phyloP scores from a whole-genome alignment of 2,329 filamentous ascomycete species.

The Xenoacremonium recifei region DNA sequence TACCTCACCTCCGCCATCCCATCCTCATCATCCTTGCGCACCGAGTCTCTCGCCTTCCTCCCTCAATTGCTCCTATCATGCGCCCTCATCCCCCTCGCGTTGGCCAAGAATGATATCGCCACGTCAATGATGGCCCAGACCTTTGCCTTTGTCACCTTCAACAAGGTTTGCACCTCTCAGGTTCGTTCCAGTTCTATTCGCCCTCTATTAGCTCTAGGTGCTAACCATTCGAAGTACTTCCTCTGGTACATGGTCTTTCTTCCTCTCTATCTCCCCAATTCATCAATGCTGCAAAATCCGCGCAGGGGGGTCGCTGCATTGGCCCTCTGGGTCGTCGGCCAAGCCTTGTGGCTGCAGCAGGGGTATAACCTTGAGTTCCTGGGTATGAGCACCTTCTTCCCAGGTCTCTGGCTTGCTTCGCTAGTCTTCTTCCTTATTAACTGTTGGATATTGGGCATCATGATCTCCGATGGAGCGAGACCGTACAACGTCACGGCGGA shows the following conservation, averaged over 20 bases:
- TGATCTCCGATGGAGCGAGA: constrained; percentile 63
- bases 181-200: constrained; percentile 45
- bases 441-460: constrained; percentile 79
- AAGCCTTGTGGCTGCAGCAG: constrained; percentile 75
- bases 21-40: constrained; percentile 37
- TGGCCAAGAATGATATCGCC: constrained; percentile 80
- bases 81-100: constrained; percentile 68
- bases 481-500: constrained; percentile 3
- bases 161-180: constrained; percentile 98
- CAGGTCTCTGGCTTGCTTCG: constrained; percentile 75
- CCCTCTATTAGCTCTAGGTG: background rate
- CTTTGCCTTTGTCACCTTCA: constrained; percentile 95
- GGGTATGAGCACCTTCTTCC: constrained; percentile 79
- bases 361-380: constrained; percentile 77
- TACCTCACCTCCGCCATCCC: constrained; percentile 75
- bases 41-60: constrained; percentile 83
- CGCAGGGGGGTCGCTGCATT: constrained; percentile 64
- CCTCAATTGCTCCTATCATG: constrained; percentile 83
- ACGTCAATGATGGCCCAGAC: constrained; percentile 91
- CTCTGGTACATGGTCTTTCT: constrained; percentile 96
- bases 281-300: constrained; percentile 64
- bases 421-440: constrained; percentile 83
- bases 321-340: constrained; percentile 70
- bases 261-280: constrained; percentile 83
- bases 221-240: constrained; percentile 70